These are phyloP conservation scores for Paecilomyces sp. DNA, from an alignment of 2,329 filamentous ascomycete species.

Conservation along the genomic window DNA sequence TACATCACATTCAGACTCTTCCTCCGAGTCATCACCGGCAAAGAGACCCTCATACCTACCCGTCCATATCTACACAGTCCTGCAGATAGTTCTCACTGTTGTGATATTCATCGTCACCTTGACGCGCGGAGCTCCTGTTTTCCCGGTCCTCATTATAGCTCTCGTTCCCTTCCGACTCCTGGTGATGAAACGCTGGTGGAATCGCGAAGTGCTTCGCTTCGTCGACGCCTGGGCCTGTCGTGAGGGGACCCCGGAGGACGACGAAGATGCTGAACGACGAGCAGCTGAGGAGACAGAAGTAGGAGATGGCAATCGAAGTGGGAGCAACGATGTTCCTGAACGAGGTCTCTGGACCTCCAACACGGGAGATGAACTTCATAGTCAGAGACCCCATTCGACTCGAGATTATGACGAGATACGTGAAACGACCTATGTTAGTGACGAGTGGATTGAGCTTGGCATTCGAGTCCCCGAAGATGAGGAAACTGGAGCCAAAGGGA, in stretches of 20 bases:
- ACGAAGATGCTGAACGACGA: slow-evolving; percentile 20
- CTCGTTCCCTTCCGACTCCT: slow-evolving; percentile 57
- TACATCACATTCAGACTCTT: neutral
- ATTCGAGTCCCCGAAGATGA: neutral
- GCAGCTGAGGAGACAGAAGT: slow-evolving; percentile 2
- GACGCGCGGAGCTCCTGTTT: slow-evolving; percentile 56
- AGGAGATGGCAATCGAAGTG: neutral
- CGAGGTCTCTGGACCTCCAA: neutral
- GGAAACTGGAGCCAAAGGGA: neutral
- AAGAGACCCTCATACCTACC: slow-evolving; percentile 41
- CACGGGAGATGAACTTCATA: neutral
- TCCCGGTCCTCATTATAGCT: slow-evolving; percentile 57
- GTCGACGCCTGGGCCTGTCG: slow-evolving; percentile 46
- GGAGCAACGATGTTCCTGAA: neutral
- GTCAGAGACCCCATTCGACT: neutral
- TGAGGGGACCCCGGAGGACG: slow-evolving; percentile 48
- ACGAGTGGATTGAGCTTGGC: neutral
- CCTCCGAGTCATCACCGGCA: slow-evolving; percentile 19
- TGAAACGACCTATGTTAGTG: neutral
- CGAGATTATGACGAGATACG: neutral
- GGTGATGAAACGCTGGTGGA: slow-evolving; percentile 56
- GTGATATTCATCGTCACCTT: slow-evolving; percentile 58
- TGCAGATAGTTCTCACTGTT: slow-evolving; percentile 52
- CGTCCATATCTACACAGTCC: slow-evolving; percentile 53
- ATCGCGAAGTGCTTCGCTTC: slow-evolving; percentile 48